Evolutionary conservation across 2,329 filamentous ascomycete genomes (phyloP).

Genomic region (Pseudogymnoascus sp.): DNA sequence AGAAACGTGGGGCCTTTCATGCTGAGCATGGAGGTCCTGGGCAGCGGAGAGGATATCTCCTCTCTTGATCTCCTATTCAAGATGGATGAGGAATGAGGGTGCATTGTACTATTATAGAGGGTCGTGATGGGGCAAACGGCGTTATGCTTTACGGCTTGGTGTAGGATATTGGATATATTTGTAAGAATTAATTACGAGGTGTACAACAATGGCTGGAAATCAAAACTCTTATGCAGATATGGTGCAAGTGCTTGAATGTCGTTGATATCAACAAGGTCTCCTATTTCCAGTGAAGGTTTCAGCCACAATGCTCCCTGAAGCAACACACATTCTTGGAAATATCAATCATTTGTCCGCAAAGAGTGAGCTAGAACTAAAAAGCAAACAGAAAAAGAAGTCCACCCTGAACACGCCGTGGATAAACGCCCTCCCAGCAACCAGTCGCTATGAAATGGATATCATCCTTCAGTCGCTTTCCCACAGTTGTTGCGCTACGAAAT

Average conservation of each 20-base stretch:
- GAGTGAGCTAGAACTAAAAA: not conserved
- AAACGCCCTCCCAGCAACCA: constrained; percentile 4
- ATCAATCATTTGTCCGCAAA: not conserved
- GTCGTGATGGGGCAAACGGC: not conserved
- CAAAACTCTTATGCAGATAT: not conserved
- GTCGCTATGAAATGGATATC: constrained; percentile 6
- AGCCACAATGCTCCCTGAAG: not conserved
- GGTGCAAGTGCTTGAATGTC: not conserved
- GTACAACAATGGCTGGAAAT: not conserved
- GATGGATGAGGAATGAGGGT: not conserved
- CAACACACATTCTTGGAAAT: not conserved
- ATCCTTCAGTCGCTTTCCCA: constrained; percentile 5
- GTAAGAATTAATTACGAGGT: constrained; percentile 4
- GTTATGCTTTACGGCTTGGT: constrained; percentile 6
- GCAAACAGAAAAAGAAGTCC: not conserved
- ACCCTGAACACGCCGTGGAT: not conserved
- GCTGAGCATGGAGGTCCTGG: not conserved
- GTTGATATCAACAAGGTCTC: not conserved
- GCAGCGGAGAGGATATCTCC: not conserved
- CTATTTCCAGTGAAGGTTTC: not conserved
- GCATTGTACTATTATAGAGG: constrained; percentile 6
- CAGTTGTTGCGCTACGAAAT: constrained; percentile 4
- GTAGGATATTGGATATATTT: constrained; percentile 7
- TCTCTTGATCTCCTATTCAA: constrained; percentile 7
- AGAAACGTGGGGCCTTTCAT: constrained; percentile 1